Percentiles rank a stretch among this genome's conserved stretches.
Conservation (phyloP, 164 flowering plant genomes). For the Buxus sempervirens region DNA sequence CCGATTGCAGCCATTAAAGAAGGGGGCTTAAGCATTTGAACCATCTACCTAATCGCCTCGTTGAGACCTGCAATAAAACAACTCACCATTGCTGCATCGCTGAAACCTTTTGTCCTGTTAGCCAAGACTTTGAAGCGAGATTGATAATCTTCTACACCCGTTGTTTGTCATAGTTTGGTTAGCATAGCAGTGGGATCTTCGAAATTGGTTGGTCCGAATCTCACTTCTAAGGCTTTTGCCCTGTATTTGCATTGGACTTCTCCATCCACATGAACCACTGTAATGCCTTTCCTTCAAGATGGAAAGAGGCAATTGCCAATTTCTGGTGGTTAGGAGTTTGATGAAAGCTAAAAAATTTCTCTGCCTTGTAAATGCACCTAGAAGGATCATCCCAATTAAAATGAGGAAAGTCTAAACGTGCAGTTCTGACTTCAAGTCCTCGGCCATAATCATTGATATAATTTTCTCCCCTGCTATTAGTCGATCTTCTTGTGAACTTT, state of each 20-base stretch:
- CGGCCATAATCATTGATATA: neutral
- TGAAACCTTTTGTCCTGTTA: neutral
- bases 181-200: neutral
- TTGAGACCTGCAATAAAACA: neutral
- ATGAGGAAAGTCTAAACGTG: neutral
- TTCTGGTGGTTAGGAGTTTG: neutral
- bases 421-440: neutral
- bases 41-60: neutral
- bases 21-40: neutral
- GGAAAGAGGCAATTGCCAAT: neutral
- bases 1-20: neutral
- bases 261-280: neutral
- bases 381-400: neutral
- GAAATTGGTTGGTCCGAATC: neutral
- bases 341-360: neutral
- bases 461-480: neutral
- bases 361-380: neutral
- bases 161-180: neutral
- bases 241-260: neutral
- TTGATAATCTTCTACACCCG: neutral
- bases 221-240: neutral
- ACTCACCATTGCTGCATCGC: neutral
- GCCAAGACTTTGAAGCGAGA: neutral
- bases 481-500: neutral
- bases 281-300: neutral